Percentiles rank a stretch among this genome's conserved stretches.
These are phyloP conservation scores for Lactarius indigo DNA, from an alignment of 768 basidiomycete genomes.

Conservation along the genomic window DNA sequence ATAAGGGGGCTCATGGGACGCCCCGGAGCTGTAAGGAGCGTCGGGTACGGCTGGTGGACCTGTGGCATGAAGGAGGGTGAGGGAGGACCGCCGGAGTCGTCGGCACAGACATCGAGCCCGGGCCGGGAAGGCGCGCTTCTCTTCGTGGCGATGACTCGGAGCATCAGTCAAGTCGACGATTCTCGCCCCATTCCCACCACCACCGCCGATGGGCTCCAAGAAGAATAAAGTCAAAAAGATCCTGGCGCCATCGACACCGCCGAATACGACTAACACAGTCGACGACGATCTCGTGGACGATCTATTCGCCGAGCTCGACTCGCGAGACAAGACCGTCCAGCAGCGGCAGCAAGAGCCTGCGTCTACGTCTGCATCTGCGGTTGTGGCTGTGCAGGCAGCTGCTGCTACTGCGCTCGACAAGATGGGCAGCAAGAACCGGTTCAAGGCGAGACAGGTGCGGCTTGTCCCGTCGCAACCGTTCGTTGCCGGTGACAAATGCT, in stretches of 20 bases:
- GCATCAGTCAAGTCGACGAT: neutral
- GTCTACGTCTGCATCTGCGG: constrained; percentile 40
- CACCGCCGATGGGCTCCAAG: constrained; percentile 48
- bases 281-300: constrained; percentile 69
- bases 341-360: constrained; percentile 41
- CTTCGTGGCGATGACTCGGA: neutral
- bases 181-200: neutral
- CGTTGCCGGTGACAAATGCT: constrained; percentile 13
- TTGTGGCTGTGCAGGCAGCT: constrained; percentile 35
- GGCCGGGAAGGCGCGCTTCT: neutral
- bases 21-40: constrained; percentile 49
- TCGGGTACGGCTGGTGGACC: constrained; percentile 61
- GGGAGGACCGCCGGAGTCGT: constrained; percentile 71
- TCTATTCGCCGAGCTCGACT: constrained; percentile 73
- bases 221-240: constrained; percentile 54
- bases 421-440: constrained; percentile 58
- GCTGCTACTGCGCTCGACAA: constrained; percentile 31
- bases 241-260: constrained; percentile 30
- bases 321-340: constrained; percentile 49
- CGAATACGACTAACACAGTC: constrained; percentile 31
- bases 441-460: constrained; percentile 67
- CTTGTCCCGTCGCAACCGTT: neutral
- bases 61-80: constrained; percentile 59
- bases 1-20: constrained; percentile 56
- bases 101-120: constrained; percentile 36